Evolutionary conservation across 176 grass and related monocot genomes (phyloP).

Genomic region (Cenchrus americanus): DNA sequence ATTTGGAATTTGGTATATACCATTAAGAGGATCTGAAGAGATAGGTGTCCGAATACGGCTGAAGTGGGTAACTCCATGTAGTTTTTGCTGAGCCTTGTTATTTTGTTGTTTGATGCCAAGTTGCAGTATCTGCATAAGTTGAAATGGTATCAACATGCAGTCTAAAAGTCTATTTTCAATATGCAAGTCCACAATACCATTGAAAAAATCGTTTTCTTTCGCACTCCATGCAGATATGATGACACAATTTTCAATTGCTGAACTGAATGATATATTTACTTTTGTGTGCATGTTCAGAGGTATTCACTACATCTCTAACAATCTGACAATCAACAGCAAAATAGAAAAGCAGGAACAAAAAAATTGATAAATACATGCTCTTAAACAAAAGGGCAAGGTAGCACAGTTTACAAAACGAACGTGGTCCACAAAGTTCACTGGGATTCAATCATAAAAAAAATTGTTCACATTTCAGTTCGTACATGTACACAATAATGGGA

Average conservation of each 20-base stretch:
- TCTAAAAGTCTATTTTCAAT: constrained; percentile 6
- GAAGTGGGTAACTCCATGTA: constrained; percentile 73
- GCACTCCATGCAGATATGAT: neutral
- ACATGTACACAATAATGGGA: neutral
- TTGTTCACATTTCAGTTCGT: neutral
- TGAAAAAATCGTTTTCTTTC: constrained; percentile 9
- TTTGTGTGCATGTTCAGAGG: constrained; percentile 8
- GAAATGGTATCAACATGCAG: constrained; percentile 24
- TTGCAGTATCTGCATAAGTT: constrained; percentile 64
- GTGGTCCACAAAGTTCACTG: neutral
- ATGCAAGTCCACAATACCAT: neutral
- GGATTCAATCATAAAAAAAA: constrained; percentile 21
- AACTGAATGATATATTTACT: neutral
- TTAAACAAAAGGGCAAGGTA: neutral
- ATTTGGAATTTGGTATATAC: constrained; percentile 60
- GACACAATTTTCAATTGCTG: neutral
- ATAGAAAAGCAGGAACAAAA: neutral
- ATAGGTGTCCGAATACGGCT: constrained; percentile 70
- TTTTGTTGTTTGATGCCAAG: constrained; percentile 64
- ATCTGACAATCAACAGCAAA: constrained; percentile 18
- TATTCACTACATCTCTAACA: constrained; percentile 6
- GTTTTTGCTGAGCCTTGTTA: constrained; percentile 58
- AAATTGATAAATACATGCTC: constrained; percentile 6
- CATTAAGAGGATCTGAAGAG: constrained; percentile 85
- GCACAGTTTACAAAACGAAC: neutral